Conservation (phyloP, 371 early-diverging fungal species). For the Lichtheimia ramosa region DNA sequence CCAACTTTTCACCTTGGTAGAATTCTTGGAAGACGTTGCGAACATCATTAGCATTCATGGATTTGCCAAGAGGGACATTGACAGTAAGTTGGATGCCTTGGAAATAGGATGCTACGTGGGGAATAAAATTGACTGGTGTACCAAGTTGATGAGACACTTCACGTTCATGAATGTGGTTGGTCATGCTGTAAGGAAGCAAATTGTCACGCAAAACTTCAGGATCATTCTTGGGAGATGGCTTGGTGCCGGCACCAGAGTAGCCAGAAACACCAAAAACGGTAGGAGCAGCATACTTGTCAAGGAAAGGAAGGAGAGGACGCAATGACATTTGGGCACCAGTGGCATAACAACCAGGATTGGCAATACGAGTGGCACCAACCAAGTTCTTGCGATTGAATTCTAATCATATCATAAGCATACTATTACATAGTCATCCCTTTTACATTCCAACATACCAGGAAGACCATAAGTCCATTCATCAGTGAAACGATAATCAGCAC, state of each 20-base stretch:
- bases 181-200: constrained; percentile 88
- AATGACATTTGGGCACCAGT: constrained; percentile 93
- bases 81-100: constrained; percentile 92
- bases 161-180: constrained; percentile 94
- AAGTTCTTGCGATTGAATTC: constrained; percentile 74
- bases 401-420: constrained; percentile 9
- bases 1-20: constrained; percentile 79
- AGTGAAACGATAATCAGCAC: constrained; percentile 93
- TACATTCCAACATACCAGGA: constrained; percentile 46
- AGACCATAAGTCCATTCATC: constrained; percentile 90
- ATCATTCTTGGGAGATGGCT: constrained; percentile 93
- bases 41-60: constrained; percentile 67
- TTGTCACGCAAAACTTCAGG: constrained; percentile 81
- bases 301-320: constrained; percentile 73
- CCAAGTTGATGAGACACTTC: constrained; percentile 85
- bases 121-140: constrained; percentile 70
- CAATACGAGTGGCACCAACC: constrained; percentile 63
- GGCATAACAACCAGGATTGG: constrained; percentile 98
- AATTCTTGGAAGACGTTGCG: constrained; percentile 66
- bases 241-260: constrained; percentile 96
- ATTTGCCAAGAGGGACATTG: constrained; percentile 76
- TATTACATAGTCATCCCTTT: background rate
- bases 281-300: constrained; percentile 57
- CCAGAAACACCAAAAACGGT: constrained; percentile 96
- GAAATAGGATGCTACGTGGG: constrained; percentile 92